Base-by-base conservation (phyloP, 2,329 filamentous ascomycete genomes). In the Annulohypoxylon truncatum region DNA sequence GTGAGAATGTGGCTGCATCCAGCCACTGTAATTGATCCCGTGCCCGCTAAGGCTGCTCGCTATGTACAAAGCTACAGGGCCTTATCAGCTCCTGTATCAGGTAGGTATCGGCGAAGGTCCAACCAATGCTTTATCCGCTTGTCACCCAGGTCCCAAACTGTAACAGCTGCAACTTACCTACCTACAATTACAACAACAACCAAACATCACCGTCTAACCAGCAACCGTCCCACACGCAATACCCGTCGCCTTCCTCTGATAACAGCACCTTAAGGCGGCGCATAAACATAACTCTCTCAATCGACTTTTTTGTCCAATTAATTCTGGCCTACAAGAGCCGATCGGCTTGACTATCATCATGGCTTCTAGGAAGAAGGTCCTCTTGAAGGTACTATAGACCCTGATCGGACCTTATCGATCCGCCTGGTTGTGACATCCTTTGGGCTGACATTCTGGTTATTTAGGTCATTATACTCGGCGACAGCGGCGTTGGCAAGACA, bases 401-500 rank as follows among this genome's bases (percentile, higher is more conserved):
- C 50, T 2, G 18, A 42, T 64, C 70, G 35, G n/a, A 50, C 20
- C 20, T 26, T 57, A 51, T 13, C 0, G n/a, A 31, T 63, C 46
- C 66, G 53, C 12, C 51, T 35, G 15, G 9, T 13, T 7, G 12
- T 6, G 22, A n/a, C 3, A 18, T 33, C 22, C 9, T 29, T 7
- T 47, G 28, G 22, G 29, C 67, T 69, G 35, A 69, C 33, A 47
- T 24, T 53, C 3, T n/a, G 28, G 35, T 22, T 55, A 24, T 70
- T 47, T 76, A 98, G 95, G 94, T 99, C 77, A 99, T 99, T 77
- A 98, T 99, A 82, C 90, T 99, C 74, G 96, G 96, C 75, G 96
- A 99, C 82, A 98, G 95, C 82, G 96, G 96, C 83, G 96, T 99
- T 69, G 96, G 96, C 80, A 99, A 99, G 88, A 99, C 96, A 67